A percentile compares a stretch with the other conserved stretches of the same genome.
Evolutionary conservation across 2,329 filamentous ascomycete genomes (phyloP).

Genomic region (Scedosporium dehoogii): DNA sequence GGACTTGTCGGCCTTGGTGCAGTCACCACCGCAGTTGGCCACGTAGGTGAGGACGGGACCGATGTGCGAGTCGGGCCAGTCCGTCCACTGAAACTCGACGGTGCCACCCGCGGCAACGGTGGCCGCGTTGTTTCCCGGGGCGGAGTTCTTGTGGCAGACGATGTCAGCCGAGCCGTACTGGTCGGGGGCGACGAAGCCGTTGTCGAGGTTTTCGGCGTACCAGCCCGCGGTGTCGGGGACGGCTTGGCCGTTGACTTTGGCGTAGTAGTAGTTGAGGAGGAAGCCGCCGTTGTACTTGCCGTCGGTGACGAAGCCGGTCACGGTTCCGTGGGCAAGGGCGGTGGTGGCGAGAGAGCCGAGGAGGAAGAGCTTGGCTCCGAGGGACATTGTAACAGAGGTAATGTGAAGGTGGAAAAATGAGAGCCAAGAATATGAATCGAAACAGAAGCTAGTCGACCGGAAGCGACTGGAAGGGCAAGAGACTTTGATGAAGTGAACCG

Average conservation of each 20-base stretch:
- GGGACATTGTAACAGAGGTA: background rate
- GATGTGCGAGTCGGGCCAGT: slow-evolving; percentile 31
- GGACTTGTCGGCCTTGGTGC: slow-evolving; percentile 40
- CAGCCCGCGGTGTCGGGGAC: slow-evolving; percentile 23
- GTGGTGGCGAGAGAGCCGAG: background rate
- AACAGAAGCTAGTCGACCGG: background rate
- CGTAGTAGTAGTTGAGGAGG: slow-evolving; percentile 15
- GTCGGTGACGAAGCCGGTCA: slow-evolving; percentile 9
- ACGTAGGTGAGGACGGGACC: slow-evolving; percentile 55
- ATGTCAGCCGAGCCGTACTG: slow-evolving; percentile 30
- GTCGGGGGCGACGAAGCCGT: slow-evolving; percentile 38
- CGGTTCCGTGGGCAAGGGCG: slow-evolving; percentile 8
- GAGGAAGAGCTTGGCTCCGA: slow-evolving; percentile 3
- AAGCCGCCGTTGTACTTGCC: slow-evolving; percentile 12
- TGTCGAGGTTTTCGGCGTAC: slow-evolving; percentile 31
- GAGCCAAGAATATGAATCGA: background rate
- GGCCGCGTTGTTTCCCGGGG: slow-evolving; percentile 25
- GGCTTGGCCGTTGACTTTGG: slow-evolving; percentile 8
- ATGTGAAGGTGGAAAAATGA: background rate
- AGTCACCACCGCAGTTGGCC: slow-evolving; percentile 48
- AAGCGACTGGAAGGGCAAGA: background rate
- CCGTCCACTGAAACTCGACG: slow-evolving; percentile 29
- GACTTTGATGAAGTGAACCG: no score
- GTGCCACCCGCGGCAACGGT: slow-evolving; percentile 28
- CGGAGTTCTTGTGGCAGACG: slow-evolving; percentile 33